Evolutionary conservation across 2,329 filamentous ascomycete genomes (phyloP), one percentile per base, ranked within the genome.

Genomic region (Fusarium napiforme): DNA sequence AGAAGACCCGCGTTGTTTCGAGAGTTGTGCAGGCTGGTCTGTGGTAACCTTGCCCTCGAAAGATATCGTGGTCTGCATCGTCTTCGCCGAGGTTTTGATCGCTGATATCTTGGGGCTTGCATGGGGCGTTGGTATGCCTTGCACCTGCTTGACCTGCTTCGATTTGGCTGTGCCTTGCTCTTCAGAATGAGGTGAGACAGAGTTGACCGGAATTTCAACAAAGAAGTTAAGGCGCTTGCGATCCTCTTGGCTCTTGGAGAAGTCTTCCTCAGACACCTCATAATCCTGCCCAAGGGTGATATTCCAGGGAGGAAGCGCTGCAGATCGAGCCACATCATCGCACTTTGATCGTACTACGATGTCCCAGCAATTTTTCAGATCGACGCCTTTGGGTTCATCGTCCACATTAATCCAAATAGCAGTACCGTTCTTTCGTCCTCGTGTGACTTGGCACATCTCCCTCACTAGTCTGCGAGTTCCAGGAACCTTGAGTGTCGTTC

Each of bases 331-430:
- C 43, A 99, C 92, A 72, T 95, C 91, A 80, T 99, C 96, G 79
- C 94, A 96, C 77, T 93, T 93, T 26, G 94, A 95, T 73, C 91
- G 91, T 40, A 99, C 93, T 23, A 98, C 90, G 68, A 98, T 84
- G 82, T 99, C 96, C 93, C 95, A 99, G 78, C 94, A 95, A 72
- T 97, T 93, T 79, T 96, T 95, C 72, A 98, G 92, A 66, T 98
- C 95, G 73, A 90, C 91, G 26, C 93, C 92, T 47, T 91, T 88
- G 2, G 96, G 96, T 74, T 94, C 93, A 1, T 93, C 87, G 68
- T 97, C 95, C 60, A 94, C 90, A 82, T 98, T 98, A 83, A 99
- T 93, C 94, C 96, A 99, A 56, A 97, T 92, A 0, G 95, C 94
- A 66, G 97, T 89, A 2, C 96, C 95, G 75, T 97, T 93, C 74